Base-by-base conservation (phyloP, 1,284 basidiomycete genomes). In the Coriolopsis trogii region DNA sequence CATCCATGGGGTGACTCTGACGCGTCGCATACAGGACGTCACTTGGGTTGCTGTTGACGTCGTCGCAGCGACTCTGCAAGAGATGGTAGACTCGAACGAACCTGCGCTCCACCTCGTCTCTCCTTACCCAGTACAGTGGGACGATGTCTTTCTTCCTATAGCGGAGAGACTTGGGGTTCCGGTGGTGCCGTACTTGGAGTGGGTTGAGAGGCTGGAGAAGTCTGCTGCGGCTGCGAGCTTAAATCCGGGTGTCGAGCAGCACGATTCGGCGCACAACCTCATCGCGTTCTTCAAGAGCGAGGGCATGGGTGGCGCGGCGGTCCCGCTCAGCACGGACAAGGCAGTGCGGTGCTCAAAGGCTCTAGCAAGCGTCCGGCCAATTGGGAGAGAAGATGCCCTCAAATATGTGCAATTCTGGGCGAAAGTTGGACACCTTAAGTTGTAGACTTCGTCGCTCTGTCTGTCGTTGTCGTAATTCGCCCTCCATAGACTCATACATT, bases 81-180 rank as follows among this genome's bases (percentile, higher is more conserved):
- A 67, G 23, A 62, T 64, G 58, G 39, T 53, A 3, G 7, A 34
- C 30, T 45, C 42, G 23, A 23, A 31, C 9, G 52, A 52, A 37
- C 43, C 21, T 9, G 49, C 43, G 3, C 41, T 58, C 23, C 56
- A 59, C 47, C 45, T 61, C 39, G 60, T 56, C 13, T 61, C 67
- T 28, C 67, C 67, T 1, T 38, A 46, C 0, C 66, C 68, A 2
- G 62, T 63, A 3, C 18, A 47, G 2, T 68, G 67, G 68, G 46
- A 55, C 30, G 29, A 45, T 31, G 53, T 67, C 34, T 49, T 64
- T 29, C 34, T 47, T 1, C 52, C 51, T 10, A 55, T 61, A 23
- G 58, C 64, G 3, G 44, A 56, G 51, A 41, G 46, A 16, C 58
- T 66, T 8, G 46, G 31, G 6, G 41, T 67, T 0, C 60, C 62